Percentiles rank a stretch among this genome's conserved stretches.
These are phyloP conservation scores for Chlorophyllum brunneum DNA, from an alignment of 768 basidiomycete species.

Conservation along the genomic window DNA sequence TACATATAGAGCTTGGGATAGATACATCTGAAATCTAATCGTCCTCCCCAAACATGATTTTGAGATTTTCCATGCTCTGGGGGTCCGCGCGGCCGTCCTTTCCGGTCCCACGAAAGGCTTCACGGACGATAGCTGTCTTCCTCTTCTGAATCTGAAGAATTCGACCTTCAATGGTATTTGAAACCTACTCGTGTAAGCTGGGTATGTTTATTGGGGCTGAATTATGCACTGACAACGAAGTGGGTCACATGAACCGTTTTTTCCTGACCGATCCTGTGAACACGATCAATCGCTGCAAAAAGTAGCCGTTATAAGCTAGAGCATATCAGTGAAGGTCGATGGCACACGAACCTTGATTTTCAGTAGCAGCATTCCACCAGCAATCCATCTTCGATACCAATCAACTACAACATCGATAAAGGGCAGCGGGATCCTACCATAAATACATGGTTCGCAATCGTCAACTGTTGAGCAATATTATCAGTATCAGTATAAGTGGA, in stretches of 20 bases:
- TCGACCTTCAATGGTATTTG: constrained; percentile 74
- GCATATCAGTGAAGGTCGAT: neutral
- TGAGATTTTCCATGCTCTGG: constrained; percentile 78
- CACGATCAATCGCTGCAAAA: constrained; percentile 70
- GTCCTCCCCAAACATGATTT: constrained; percentile 68
- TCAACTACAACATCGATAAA: neutral
- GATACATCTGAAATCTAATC: constrained; percentile 11
- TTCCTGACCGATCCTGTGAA: constrained; percentile 83
- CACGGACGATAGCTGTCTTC: constrained; percentile 83
- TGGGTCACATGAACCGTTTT: constrained; percentile 81
- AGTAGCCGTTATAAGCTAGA: neutral
- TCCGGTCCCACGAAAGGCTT: constrained; percentile 66
- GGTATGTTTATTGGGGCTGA: neutral
- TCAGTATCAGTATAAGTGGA: neutral
- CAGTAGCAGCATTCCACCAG: constrained; percentile 87
- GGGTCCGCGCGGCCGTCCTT: constrained; percentile 45
- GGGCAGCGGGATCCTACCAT: constrained; percentile 48
- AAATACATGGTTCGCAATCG: constrained; percentile 80
- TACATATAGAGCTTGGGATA: too few relatives aligned
- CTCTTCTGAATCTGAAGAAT: constrained; percentile 81
- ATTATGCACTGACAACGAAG: constrained; percentile 57
- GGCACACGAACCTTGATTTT: constrained; percentile 59
- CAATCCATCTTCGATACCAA: constrained; percentile 72
- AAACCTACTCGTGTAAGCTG: constrained; percentile 37
- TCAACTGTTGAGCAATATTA: constrained; percentile 41